A percentile compares a stretch with the other conserved stretches of the same genome.
Conservation (phyloP, 768 basidiomycete genomes). For the Kwoniella botswanensis region DNA sequence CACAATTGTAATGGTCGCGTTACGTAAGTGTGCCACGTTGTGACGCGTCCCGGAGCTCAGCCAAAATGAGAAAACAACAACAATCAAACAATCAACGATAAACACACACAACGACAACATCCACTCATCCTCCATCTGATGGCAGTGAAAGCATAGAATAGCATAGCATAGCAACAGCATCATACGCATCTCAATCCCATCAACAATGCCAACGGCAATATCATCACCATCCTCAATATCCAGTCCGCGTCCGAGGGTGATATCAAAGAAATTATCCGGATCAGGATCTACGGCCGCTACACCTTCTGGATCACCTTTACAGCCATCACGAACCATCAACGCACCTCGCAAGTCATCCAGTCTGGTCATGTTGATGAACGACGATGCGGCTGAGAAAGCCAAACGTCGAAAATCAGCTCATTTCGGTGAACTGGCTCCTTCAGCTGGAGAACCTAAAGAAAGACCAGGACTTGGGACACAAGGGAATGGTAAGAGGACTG, state of each 20-base stretch:
- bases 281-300: conserved; percentile 1
- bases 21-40: neutral
- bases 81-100: neutral
- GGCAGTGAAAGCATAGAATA: neutral
- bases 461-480: conserved; percentile 60
- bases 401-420: conserved; percentile 64
- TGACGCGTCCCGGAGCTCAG: neutral
- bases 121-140: neutral
- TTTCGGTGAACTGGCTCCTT: conserved; percentile 39
- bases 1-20: neutral
- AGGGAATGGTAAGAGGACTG: conserved; percentile 33
- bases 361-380: conserved; percentile 63
- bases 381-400: conserved; percentile 85
- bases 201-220: conserved; percentile 10
- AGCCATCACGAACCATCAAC: conserved; percentile 21
- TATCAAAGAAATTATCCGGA: conserved; percentile 9
- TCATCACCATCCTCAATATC: conserved; percentile 10
- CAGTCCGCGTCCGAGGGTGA: conserved; percentile 5
- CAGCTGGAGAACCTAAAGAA: conserved; percentile 18
- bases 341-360: conserved; percentile 6
- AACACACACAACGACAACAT: neutral
- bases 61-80: neutral
- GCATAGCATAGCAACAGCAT: neutral
- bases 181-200: neutral
- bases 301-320: conserved; percentile 22